Conservation (phyloP, 2,329 filamentous ascomycete genomes). For the Berkeleyomyces rouxiae region DNA sequence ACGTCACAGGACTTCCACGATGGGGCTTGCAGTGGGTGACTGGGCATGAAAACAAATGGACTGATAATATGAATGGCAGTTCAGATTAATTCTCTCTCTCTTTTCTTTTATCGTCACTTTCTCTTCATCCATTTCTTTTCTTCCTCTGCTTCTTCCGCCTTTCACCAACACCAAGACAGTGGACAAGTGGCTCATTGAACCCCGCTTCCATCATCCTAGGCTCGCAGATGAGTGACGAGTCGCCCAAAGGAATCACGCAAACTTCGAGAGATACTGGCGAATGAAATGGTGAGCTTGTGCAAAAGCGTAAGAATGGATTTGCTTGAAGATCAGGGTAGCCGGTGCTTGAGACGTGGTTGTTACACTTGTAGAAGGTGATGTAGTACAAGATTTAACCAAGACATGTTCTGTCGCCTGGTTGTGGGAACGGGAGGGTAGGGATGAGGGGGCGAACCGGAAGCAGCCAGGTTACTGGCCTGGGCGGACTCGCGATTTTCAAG, state of each 20-base stretch:
- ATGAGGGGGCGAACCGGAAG: neutral
- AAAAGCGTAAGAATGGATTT: neutral
- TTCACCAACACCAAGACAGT: neutral
- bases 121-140: neutral
- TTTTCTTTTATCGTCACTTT: neutral
- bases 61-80: neutral
- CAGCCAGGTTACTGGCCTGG: neutral
- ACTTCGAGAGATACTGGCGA: neutral
- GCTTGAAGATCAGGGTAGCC: neutral
- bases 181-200: neutral
- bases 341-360: neutral
- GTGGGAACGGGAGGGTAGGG: neutral
- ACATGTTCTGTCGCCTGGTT: neutral
- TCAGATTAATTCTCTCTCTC: neutral
- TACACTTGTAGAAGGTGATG: neutral
- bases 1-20: neutral
- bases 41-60: neutral
- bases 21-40: neutral
- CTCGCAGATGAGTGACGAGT: neutral
- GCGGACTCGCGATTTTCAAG: neutral
- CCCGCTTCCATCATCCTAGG: neutral
- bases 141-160: neutral
- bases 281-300: neutral
- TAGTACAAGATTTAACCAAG: neutral
- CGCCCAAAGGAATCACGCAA: neutral